A percentile compares a stretch with the other conserved stretches of the same genome.
Conservation (phyloP, 352 stramenopile genomes). For the Aphanomyces invadans region DNA sequence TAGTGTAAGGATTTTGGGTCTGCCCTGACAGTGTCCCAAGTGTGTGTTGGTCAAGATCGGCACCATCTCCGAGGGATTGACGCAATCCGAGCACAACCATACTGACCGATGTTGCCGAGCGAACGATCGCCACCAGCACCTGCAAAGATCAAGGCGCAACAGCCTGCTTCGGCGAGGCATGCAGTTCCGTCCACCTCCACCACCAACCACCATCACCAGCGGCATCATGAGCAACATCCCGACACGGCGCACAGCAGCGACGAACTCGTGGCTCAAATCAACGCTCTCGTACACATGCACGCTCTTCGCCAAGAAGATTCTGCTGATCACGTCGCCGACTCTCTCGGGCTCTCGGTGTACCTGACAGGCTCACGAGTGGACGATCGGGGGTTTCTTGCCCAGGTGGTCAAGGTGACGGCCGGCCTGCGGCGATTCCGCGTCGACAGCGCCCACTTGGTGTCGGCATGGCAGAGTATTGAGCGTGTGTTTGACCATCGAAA, state of each 20-base stretch:
- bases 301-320: not conserved
- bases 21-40: no score
- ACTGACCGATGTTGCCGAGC: not conserved
- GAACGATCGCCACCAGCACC: not conserved
- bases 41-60: not conserved
- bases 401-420: not conserved
- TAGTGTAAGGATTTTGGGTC: no score
- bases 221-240: not conserved
- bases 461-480: constrained; percentile 59
- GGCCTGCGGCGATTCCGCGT: constrained; percentile 4
- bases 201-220: not conserved
- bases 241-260: not conserved
- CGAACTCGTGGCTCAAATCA: not conserved
- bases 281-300: not conserved
- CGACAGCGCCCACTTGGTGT: constrained; percentile 30
- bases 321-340: not conserved
- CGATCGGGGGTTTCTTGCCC: constrained; percentile 1
- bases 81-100: no score
- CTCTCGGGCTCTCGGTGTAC: not conserved
- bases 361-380: not conserved
- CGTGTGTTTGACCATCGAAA: constrained; percentile 69
- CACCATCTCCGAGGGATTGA: not conserved
- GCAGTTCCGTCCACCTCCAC: not conserved
- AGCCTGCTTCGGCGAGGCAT: not conserved
- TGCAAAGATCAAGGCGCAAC: not conserved